Percentiles rank a stretch among this genome's conserved stretches.
phyloP scores from a whole-genome alignment of 306 rosid genomes.

The Pyrus communis region DNA sequence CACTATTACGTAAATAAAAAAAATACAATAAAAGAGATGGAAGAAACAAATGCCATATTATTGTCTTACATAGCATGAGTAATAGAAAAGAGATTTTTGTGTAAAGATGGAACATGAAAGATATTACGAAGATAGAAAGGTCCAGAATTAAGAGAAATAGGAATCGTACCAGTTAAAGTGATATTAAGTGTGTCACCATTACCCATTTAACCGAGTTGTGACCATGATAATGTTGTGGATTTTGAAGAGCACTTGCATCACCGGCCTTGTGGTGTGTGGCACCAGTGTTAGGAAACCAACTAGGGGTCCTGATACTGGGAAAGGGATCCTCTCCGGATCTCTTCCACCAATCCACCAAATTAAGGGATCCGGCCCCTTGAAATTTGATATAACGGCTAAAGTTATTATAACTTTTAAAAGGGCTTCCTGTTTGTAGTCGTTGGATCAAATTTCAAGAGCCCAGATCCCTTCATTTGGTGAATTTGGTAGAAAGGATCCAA shows the following conservation, averaged over 20 bases:
- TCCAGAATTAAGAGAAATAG: background rate
- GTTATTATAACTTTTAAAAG: no score
- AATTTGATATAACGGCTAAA: no score
- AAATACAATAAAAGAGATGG: no score
- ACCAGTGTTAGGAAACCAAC: background rate
- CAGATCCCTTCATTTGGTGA: no score
- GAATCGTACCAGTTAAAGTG: background rate
- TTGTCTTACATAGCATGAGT: background rate
- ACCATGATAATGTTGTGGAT: background rate
- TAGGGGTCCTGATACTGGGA: accelerated
- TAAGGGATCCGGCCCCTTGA: accelerated
- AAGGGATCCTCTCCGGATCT: no score
- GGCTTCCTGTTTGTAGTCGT: no score
- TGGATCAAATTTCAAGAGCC: no score
- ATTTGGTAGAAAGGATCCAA: no score
- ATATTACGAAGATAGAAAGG: background rate
- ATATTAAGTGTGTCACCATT: background rate
- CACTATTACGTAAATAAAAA: background rate
- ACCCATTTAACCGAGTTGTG: background rate
- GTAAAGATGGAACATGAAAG: background rate
- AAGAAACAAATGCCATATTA: background rate
- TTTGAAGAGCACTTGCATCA: background rate
- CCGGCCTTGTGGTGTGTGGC: background rate
- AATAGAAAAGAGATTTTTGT: background rate
- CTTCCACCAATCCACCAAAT: no score